Evolutionary conservation across 768 basidiomycete species (phyloP), one percentile per base, ranked within the genome.

Genomic region (Pseudohyphozyma bogoriensis): DNA sequence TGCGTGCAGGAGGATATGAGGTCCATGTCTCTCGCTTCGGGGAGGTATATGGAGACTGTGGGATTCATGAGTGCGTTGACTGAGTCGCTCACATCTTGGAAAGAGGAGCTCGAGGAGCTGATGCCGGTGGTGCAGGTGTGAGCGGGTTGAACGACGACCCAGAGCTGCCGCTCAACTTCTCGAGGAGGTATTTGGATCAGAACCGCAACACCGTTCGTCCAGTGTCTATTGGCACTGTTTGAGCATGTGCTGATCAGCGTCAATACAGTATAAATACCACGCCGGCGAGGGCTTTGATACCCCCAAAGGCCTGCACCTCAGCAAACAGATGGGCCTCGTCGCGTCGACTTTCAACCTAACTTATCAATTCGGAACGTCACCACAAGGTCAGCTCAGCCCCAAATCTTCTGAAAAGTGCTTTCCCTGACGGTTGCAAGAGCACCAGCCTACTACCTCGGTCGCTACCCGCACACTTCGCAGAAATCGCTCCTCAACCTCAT

Each of bases 1-100:
- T 90, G 88, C 73, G 67, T 81, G 79, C 74, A 73, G 79, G 79
- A 82, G 26, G 89, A 90, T 72, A 80, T 79, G 5, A 79, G 84
- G n/a, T 83, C 84, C 0, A 87, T 90, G 77, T 78, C 84, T 2
- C 71, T 91, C 62, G 86, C 89, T 69, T 85, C 87, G 64, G 86
- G 91, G 22, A 78, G 88, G 28, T 93, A 92, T 71, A 86, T 93
- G 85, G 91, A 95, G 75, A 95, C 90, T 13, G 77, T 92, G 56
- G 89, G 87, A 12, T 88, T 83, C 81, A 75, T 86, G 77, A 84
- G 86, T 84, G 68, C 44, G 62, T 59, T n/a, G 4, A 26, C 22
- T 26, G 45, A n/a, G n/a, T n/a, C n/a, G n/a, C n/a, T n/a, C n/a
- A n/a, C n/a, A n/a, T n/a, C n/a, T n/a, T n/a, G n/a, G n/a, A n/a